A percentile compares a stretch with the other conserved stretches of the same genome.
phyloP scores from a whole-genome alignment of 1,139 yeast species.

The Geotrichum fermentans region DNA sequence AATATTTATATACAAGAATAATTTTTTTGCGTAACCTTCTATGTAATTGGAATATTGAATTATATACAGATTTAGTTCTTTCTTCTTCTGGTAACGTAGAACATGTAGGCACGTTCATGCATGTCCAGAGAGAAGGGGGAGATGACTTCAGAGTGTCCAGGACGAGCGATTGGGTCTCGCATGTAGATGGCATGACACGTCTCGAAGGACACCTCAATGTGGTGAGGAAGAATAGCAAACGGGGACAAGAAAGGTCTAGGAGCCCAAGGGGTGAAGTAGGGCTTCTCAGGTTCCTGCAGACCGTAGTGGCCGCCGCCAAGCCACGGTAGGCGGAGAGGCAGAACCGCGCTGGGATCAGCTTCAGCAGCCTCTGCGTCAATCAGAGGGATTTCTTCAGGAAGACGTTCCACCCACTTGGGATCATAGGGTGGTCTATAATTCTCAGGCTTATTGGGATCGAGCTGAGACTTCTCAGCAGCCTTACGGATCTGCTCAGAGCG shows the following conservation, averaged over 20 bases:
- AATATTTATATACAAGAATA: background rate
- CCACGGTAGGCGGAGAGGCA: constrained; percentile 34
- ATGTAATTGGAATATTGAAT: background rate
- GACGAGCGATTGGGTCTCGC: constrained; percentile 95
- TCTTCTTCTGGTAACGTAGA: constrained; percentile 62
- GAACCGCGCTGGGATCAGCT: constrained; percentile 48
- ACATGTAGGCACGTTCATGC: constrained; percentile 95
- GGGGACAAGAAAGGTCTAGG: constrained; percentile 93
- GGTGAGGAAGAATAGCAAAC: constrained; percentile 87
- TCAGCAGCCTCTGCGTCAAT: constrained; percentile 51
- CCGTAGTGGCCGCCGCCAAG: constrained; percentile 62
- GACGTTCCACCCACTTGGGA: constrained; percentile 53
- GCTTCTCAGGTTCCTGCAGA: constrained; percentile 65
- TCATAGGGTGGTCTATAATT: constrained; percentile 42
- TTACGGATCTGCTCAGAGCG: constrained; percentile 50
- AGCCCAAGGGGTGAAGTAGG: constrained; percentile 94
- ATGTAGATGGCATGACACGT: constrained; percentile 94
- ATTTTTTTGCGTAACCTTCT: background rate
- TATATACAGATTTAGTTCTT: constrained; percentile 21
- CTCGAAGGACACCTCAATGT: constrained; percentile 79
- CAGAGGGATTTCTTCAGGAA: constrained; percentile 45
- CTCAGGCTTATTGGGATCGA: constrained; percentile 27
- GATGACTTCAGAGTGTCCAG: constrained; percentile 93
- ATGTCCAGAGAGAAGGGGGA: constrained; percentile 79
- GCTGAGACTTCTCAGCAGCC: constrained; percentile 30